These are phyloP conservation scores for Cryptosporidium ubiquitum DNA, from an alignment of 169 alveolate genomes.

Conservation along the genomic window DNA sequence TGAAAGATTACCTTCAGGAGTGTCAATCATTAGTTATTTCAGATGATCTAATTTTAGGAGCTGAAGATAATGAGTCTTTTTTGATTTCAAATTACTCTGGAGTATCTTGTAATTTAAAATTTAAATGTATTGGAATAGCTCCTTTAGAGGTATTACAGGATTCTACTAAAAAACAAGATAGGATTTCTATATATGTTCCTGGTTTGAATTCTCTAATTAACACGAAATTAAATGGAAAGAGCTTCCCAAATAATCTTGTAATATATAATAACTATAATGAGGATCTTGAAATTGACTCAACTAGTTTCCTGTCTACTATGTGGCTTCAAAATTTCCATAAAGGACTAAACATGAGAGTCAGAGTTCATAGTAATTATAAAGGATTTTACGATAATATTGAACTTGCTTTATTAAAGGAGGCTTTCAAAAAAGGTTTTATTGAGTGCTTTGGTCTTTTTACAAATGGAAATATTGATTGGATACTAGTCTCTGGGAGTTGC, in stretches of 20 bases:
- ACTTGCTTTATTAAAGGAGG: not conserved
- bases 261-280: not conserved
- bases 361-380: no score
- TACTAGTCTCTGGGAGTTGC: slow-evolving; percentile 32
- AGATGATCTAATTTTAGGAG: not conserved
- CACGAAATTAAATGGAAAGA: not conserved
- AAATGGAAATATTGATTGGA: slow-evolving; percentile 64
- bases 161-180: not conserved
- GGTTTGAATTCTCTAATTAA: slow-evolving; percentile 31
- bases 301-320: slow-evolving; percentile 17
- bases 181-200: slow-evolving; percentile 7
- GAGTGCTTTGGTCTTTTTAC: slow-evolving; percentile 33
- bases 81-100: slow-evolving; percentile 54
- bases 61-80: not conserved
- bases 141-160: not conserved
- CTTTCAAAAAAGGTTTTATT: slow-evolving; percentile 23
- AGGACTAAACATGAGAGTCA: not conserved
- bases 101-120: slow-evolving; percentile 15
- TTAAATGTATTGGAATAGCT: slow-evolving; percentile 56
- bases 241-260: slow-evolving; percentile 28
- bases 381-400: not conserved
- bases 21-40: slow-evolving; percentile 9
- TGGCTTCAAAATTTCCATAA: slow-evolving; percentile 5
- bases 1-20: not conserved
- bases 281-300: not conserved